Conservation (phyloP, 768 basidiomycete species). For the Crucibulum laeve region DNA sequence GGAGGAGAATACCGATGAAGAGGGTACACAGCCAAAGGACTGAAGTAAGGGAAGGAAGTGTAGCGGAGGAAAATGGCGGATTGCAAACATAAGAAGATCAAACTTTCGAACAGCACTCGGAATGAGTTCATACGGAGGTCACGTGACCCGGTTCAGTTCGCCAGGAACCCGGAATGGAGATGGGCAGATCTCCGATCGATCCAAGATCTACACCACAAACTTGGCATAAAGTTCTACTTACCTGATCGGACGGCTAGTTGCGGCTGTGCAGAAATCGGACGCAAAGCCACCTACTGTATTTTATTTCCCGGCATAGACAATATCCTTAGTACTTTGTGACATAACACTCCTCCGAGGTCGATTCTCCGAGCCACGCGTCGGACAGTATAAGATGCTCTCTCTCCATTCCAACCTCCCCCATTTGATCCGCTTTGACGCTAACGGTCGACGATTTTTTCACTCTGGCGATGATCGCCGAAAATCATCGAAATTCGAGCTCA, state of each 20-base stretch:
- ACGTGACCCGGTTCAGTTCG: too few species aligned
- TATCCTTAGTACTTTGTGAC: too few species aligned
- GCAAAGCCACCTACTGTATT: too few species aligned
- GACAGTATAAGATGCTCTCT: slow-evolving; percentile 30
- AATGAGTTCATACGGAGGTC: too few species aligned
- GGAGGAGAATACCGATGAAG: slow-evolving; percentile 13
- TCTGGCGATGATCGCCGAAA: slow-evolving; percentile 36
- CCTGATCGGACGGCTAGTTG: too few species aligned
- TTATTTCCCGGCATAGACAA: too few species aligned
- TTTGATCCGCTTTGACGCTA: slow-evolving; percentile 33
- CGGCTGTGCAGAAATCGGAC: too few species aligned
- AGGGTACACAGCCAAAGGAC: slow-evolving; percentile 12
- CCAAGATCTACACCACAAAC: too few species aligned
- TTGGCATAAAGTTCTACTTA: too few species aligned
- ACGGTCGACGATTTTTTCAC: slow-evolving; percentile 12
- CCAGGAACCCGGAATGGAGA: too few species aligned
- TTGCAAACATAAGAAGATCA: slow-evolving; percentile 2
- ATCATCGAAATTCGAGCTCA: slow-evolving; percentile 25
- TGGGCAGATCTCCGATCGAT: too few species aligned
- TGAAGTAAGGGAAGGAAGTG: neutral
- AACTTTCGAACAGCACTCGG: neutral
- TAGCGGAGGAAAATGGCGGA: slow-evolving; percentile 2
- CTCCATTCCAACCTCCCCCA: slow-evolving; percentile 15
- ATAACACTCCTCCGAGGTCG: neutral
- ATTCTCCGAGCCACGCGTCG: neutral